Evolutionary conservation across 257 asterid species (phyloP).

Genomic region (Solanum arcanum): DNA sequence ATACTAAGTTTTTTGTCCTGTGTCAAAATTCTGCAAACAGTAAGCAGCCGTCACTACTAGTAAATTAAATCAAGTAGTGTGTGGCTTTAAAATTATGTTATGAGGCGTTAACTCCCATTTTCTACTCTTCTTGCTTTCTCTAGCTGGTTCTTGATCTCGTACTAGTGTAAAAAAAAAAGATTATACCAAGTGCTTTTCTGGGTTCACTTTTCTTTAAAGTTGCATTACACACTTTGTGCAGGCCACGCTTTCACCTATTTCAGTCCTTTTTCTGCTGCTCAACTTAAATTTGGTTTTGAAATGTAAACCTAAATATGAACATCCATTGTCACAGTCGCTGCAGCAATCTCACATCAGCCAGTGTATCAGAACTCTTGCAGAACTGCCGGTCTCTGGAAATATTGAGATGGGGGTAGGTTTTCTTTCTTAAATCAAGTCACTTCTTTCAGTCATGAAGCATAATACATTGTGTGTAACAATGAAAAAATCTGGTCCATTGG

Average conservation of each 20-base stretch:
- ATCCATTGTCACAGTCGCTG: constrained; percentile 43
- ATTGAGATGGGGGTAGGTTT: constrained; percentile 92
- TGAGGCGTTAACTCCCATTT: background rate
- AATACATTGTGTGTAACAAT: background rate
- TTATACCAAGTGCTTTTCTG: background rate
- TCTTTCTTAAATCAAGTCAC: constrained; percentile 1
- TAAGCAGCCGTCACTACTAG: background rate
- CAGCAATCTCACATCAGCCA: constrained; percentile 53
- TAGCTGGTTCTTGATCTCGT: background rate
- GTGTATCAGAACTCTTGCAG: constrained; percentile 66
- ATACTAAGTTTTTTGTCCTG: background rate
- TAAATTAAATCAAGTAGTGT: background rate
- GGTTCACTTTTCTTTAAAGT: background rate
- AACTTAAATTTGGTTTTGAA: constrained; percentile 1
- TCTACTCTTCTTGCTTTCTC: background rate
- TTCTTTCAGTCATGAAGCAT: background rate
- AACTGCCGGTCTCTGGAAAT: constrained; percentile 56
- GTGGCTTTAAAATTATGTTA: background rate
- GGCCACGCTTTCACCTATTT: background rate
- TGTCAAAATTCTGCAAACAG: background rate
- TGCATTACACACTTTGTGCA: background rate
- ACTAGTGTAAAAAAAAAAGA: background rate
- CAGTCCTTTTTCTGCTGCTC: background rate
- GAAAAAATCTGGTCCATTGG: background rate
- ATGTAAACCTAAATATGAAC: background rate